A percentile compares a stretch with the other conserved stretches of the same genome.
Evolutionary conservation across 805 yeast species (phyloP).

Genomic region (Zygosaccharomyces rouxii): DNA sequence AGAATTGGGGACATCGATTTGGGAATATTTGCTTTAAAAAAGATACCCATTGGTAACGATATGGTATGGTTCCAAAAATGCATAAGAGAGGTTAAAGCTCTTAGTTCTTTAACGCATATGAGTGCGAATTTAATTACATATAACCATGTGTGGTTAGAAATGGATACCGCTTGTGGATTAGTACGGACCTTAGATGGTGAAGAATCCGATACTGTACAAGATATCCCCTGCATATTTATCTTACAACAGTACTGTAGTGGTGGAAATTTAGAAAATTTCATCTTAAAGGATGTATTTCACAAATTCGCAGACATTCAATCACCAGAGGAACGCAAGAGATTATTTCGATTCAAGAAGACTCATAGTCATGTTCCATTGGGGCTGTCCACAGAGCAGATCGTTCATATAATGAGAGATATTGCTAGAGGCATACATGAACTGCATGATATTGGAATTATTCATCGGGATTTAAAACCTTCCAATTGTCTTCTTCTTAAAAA

Average conservation of each 20-base stretch:
- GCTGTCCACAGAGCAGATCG: slow-evolving; percentile 57
- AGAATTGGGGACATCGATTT: slow-evolving; percentile 60
- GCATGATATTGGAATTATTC: slow-evolving; percentile 73
- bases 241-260: slow-evolving; percentile 86
- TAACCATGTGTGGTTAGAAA: slow-evolving; percentile 89
- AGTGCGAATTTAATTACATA: slow-evolving; percentile 68
- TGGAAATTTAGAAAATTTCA: slow-evolving; percentile 74
- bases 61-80: slow-evolving; percentile 64
- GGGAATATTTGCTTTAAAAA: slow-evolving; percentile 80
- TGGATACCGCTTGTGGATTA: slow-evolving; percentile 45
- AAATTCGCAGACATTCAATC: slow-evolving; percentile 36
- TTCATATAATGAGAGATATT: slow-evolving; percentile 62
- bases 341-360: slow-evolving; percentile 29
- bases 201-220: slow-evolving; percentile 15
- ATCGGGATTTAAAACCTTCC: slow-evolving; percentile 85
- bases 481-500: slow-evolving; percentile 58
- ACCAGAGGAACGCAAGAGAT: slow-evolving; percentile 38
- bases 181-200: slow-evolving; percentile 19
- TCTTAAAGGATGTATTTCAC: slow-evolving; percentile 35
- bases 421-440: slow-evolving; percentile 66
- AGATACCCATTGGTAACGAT: slow-evolving; percentile 79
- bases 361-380: slow-evolving; percentile 23
- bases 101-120: slow-evolving; percentile 47
- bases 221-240: slow-evolving; percentile 69
- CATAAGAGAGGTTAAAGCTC: slow-evolving; percentile 69